A percentile compares a stretch with the other conserved stretches of the same genome.
Evolutionary conservation across 176 grass and related monocot genomes (phyloP).

Genomic region (Eragrostis nindensis): DNA sequence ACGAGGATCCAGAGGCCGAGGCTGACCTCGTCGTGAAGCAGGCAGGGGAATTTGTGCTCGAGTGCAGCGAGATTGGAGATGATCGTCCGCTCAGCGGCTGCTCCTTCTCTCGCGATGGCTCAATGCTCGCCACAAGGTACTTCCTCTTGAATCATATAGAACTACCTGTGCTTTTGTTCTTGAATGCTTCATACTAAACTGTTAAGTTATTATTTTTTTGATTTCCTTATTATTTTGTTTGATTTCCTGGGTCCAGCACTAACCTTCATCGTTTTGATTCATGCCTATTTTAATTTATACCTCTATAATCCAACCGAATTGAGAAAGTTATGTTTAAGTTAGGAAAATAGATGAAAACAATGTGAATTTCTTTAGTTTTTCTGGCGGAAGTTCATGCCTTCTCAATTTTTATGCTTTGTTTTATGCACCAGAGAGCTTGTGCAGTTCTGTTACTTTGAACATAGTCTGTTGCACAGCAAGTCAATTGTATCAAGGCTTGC

Average conservation of each 20-base stretch:
- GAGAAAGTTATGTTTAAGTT: background rate
- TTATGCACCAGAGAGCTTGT: background rate
- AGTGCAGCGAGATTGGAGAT: slow-evolving; percentile 96
- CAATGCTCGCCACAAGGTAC: too few species aligned
- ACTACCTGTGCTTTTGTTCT: too few species aligned
- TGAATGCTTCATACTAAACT: background rate
- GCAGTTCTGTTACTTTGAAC: slow-evolving; percentile 3
- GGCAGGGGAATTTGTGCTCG: slow-evolving; percentile 66
- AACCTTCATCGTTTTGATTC: background rate
- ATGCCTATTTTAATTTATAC: background rate
- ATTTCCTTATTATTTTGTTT: too few species aligned
- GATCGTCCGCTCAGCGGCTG: slow-evolving; percentile 80
- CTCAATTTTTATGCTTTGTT: background rate
- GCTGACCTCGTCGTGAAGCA: slow-evolving; percentile 70
- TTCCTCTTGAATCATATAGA: too few species aligned
- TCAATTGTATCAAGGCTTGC: background rate
- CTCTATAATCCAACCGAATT: background rate
- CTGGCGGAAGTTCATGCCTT: background rate
- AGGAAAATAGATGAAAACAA: slow-evolving; percentile 19
- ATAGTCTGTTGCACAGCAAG: background rate
- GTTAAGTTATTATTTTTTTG: background rate
- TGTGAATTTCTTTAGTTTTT: slow-evolving; percentile 2
- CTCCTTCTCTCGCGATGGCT: too few species aligned
- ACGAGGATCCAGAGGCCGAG: slow-evolving; percentile 86
- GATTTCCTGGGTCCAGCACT: too few species aligned